These are phyloP conservation scores for Xylaria scruposa DNA, from an alignment of 495 filamentous ascomycete genomes.

Conservation along the genomic window DNA sequence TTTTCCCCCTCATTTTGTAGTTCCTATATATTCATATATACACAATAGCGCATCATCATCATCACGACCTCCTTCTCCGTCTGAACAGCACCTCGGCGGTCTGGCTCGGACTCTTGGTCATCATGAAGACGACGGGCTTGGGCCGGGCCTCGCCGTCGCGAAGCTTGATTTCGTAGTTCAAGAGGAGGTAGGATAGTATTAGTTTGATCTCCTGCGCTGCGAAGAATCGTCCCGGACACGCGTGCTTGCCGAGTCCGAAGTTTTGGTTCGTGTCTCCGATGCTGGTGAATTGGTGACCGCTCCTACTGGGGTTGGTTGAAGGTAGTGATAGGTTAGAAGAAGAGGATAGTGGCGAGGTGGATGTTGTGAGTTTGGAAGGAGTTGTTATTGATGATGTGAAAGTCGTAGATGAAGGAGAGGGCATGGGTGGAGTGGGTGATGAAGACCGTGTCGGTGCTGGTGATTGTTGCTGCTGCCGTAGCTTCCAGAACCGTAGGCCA, in stretches of 20 bases:
- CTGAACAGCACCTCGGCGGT: constrained; percentile 43
- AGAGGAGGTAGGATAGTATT: constrained; percentile 48
- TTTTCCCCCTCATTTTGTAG: not conserved
- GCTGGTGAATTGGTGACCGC: constrained; percentile 52
- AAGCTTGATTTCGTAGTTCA: constrained; percentile 56
- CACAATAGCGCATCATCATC: not conserved
- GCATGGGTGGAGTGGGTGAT: not conserved
- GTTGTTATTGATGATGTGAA: not conserved
- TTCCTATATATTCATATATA: not conserved
- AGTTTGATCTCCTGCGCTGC: constrained; percentile 58
- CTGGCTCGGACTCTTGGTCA: constrained; percentile 43
- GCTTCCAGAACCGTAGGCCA: constrained; percentile 57
- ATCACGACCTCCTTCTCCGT: constrained; percentile 27
- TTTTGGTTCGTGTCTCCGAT: constrained; percentile 51
- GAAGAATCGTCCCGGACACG: constrained; percentile 64
- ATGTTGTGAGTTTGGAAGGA: not conserved
- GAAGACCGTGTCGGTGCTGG: constrained; percentile 8
- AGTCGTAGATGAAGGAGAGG: constrained; percentile 26
- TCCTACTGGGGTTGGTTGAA: constrained; percentile 11
- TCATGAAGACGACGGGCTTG: constrained; percentile 43
- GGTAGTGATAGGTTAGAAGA: not conserved
- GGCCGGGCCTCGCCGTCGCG: constrained; percentile 49
- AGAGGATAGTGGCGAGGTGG: not conserved
- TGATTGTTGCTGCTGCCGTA: constrained; percentile 42
- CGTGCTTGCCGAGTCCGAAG: constrained; percentile 61